These are phyloP conservation scores for Osmanthus fragrans DNA, from an alignment of 257 asterid species.

Conservation along the genomic window DNA sequence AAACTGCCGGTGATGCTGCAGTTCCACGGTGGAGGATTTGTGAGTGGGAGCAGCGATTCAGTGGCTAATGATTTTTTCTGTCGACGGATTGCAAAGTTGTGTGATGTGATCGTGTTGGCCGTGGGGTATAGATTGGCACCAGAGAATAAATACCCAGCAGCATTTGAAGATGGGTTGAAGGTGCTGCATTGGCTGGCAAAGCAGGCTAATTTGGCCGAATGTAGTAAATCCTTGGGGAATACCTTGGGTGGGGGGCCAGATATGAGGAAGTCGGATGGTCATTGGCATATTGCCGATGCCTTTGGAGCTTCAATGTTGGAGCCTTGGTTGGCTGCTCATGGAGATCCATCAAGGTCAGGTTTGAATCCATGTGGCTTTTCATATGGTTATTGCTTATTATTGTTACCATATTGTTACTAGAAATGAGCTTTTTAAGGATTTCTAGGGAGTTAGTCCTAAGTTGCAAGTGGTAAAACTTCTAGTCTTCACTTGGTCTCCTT, in stretches of 20 bases:
- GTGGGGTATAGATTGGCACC: constrained; percentile 93
- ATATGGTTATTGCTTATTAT: constrained; percentile 14
- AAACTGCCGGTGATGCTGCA: constrained; percentile 76
- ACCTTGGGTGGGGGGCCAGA: constrained; percentile 44
- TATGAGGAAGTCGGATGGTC: constrained; percentile 58
- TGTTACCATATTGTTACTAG: neutral
- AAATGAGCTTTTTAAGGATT: neutral
- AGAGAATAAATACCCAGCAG: constrained; percentile 81
- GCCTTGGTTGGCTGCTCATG: constrained; percentile 99
- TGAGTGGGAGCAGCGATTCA: constrained; percentile 81
- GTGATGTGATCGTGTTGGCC: constrained; percentile 87
- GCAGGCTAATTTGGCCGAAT: constrained; percentile 88
- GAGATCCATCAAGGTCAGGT: constrained; percentile 88
- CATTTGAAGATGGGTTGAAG: constrained; percentile 88
- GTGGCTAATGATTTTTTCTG: constrained; percentile 81
- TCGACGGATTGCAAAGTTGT: constrained; percentile 69
- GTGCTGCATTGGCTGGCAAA: constrained; percentile 90
- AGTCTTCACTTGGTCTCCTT: neutral
- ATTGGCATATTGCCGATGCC: constrained; percentile 67
- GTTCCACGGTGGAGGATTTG: constrained; percentile 95
- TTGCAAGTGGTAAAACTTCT: neutral
- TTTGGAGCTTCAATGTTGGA: constrained; percentile 91
- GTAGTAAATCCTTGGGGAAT: constrained; percentile 64
- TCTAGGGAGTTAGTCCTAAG: neutral
- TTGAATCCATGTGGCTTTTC: constrained; percentile 13